Base-by-base conservation (phyloP, 768 basidiomycete genomes). In the Lactarius indigo region DNA sequence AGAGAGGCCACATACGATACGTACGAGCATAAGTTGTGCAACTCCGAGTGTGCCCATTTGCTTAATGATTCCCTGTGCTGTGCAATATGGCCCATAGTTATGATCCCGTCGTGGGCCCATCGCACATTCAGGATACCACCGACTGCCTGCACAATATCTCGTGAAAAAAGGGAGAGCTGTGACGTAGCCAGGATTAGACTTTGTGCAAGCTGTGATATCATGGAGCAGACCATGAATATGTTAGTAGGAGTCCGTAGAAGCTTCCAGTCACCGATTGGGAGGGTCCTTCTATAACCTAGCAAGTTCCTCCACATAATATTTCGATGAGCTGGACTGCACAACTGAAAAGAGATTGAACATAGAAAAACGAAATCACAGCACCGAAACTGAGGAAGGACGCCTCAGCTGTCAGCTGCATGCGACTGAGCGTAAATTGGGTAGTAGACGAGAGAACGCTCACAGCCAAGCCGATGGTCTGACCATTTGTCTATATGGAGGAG, bases 381-480 rank as follows among this genome's bases (percentile, higher is more conserved):
- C 52, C n/a, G 9, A 61, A 9, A 7, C 41, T 47, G 26, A 65
- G 59, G 23, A 61, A 54, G 23, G 76, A 77, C 8, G 77, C 71
- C 66, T 76, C 75, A 18, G 75, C 70, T 9, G 76, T 73, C 47
- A 79, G 59, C 79, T 80, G 62, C 47, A 47, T 26, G 58, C 17
- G 52, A 50, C 47, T 10, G 52, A 33, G n/a, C n/a, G 30, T 12
- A 59, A 59, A 41, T 18, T 15, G 20, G 15, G 18, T 28, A 26
- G 61, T 57, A 59, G 44, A 47, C n/a, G 30, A 35, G 17, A 23
- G n/a, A 33, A 68, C 26, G 13, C 59, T 20, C 56, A 79, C 78
- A 20, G 78, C 75, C 52, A 79, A 68, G 4, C 76, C 78, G 59
- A 79, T 78, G 75, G n/a, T 77, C 57, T 79, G 69, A 15, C 75